Evolutionary conservation across 495 filamentous ascomycete species (phyloP).

Genomic region (Xylaria flabelliformis): DNA sequence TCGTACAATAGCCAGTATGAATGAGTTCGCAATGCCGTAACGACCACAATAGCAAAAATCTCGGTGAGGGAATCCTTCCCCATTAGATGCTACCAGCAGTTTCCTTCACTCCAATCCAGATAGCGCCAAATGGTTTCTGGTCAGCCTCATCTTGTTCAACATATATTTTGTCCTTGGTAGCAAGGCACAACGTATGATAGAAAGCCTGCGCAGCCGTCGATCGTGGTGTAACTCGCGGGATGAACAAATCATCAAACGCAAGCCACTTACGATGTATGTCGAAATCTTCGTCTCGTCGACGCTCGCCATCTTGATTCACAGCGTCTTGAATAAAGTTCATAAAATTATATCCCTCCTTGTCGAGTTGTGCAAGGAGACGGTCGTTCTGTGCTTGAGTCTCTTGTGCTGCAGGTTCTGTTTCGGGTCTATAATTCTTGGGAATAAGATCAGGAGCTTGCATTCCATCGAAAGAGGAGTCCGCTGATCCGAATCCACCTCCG

Average conservation of each 20-base stretch:
- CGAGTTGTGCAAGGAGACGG: constrained; percentile 36
- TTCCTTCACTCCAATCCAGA: constrained; percentile 41
- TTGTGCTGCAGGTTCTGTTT: background rate
- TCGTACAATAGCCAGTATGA: constrained; percentile 4
- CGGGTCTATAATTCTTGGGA: background rate
- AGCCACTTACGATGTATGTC: constrained; percentile 45
- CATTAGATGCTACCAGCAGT: background rate
- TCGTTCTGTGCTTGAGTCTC: constrained; percentile 26
- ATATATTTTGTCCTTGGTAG: constrained; percentile 64
- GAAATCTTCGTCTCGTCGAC: constrained; percentile 44
- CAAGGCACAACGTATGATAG: constrained; percentile 73
- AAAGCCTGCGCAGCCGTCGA: constrained; percentile 74
- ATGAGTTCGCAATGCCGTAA: constrained; percentile 4
- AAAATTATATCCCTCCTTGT: constrained; percentile 50
- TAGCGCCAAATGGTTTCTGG: constrained; percentile 44
- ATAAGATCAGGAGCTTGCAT: background rate
- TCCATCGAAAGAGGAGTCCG: constrained; percentile 31
- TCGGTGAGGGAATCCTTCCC: background rate
- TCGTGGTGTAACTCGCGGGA: constrained; percentile 57
- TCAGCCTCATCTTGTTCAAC: constrained; percentile 58
- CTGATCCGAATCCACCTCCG: constrained; percentile 41
- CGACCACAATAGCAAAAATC: constrained; percentile 1
- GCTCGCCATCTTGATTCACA: constrained; percentile 45
- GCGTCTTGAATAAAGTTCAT: constrained; percentile 62
- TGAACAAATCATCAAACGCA: constrained; percentile 68